phyloP scores from a whole-genome alignment of 371 early-diverging fungal genomes.

The Dinochytrium kinnereticum region DNA sequence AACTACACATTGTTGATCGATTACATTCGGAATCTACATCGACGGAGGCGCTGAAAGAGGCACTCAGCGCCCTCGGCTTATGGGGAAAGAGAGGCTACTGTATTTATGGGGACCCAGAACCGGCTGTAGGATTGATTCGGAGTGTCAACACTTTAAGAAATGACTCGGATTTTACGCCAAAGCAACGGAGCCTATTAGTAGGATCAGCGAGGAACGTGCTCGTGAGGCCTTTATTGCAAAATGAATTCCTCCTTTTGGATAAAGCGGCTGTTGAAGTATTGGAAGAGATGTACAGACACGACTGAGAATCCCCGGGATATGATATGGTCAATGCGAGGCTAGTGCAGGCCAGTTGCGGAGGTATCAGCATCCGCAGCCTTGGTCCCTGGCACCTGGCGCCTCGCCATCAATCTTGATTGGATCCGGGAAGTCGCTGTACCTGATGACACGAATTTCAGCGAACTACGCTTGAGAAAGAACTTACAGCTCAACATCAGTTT shows the following conservation, averaged over 20 bases:
- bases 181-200: conserved; percentile 37
- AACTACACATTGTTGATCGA: conserved; percentile 83
- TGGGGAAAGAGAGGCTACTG: conserved; percentile 42
- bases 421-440: conserved; percentile 86
- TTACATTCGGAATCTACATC: conserved; percentile 50
- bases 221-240: conserved; percentile 77
- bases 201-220: conserved; percentile 36
- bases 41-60: conserved; percentile 57
- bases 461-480: conserved; percentile 30
- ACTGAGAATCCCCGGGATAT: too few species aligned
- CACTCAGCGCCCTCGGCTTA: conserved; percentile 61
- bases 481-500: conserved; percentile 86
- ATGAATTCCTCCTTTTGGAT: conserved; percentile 79
- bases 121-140: conserved; percentile 30
- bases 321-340: too few species aligned
- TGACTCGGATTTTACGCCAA: not conserved
- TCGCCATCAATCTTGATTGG: conserved; percentile 75
- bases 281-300: conserved; percentile 55
- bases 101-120: conserved; percentile 42
- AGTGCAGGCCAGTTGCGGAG: not conserved
- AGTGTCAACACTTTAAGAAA: conserved; percentile 35
- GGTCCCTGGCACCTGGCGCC: conserved; percentile 8
- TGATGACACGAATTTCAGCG: not conserved
- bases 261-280: conserved; percentile 73
- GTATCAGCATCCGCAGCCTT: conserved; percentile 28